Evolutionary conservation across 2,329 filamentous ascomycete species (phyloP).

Genomic region (Sporothrix sp.): DNA sequence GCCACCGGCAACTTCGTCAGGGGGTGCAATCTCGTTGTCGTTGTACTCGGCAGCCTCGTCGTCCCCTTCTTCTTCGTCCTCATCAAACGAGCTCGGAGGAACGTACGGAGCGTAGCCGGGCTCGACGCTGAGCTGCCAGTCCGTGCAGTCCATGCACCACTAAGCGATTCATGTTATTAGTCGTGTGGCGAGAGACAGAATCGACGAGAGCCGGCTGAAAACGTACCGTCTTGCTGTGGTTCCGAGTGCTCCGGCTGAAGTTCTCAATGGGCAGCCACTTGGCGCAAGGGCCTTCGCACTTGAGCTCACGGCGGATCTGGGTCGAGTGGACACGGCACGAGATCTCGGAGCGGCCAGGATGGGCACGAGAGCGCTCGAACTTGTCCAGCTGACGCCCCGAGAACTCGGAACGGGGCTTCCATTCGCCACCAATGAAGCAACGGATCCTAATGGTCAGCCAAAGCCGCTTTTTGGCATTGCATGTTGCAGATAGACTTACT

Average conservation of each 20-base stretch:
- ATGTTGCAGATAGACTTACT: background rate
- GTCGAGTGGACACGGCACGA: slow-evolving; percentile 23
- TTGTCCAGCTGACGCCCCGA: slow-evolving; percentile 24
- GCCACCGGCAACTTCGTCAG: background rate
- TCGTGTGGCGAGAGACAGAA: background rate
- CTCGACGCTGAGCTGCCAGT: slow-evolving; percentile 23
- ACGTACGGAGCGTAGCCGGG: slow-evolving; percentile 19
- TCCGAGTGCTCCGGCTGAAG: slow-evolving; percentile 29
- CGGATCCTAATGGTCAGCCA: slow-evolving; percentile 20
- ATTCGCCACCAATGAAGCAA: slow-evolving; percentile 25
- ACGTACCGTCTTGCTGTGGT: slow-evolving; percentile 23
- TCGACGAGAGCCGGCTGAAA: background rate
- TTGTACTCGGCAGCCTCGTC: background rate
- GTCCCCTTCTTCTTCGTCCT: slow-evolving; percentile 5
- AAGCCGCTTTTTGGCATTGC: background rate
- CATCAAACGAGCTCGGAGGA: slow-evolving; percentile 14
- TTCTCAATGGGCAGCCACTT: slow-evolving; percentile 18
- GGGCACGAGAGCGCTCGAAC: slow-evolving; percentile 18
- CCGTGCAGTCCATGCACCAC: slow-evolving; percentile 29
- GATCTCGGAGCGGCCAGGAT: slow-evolving; percentile 20
- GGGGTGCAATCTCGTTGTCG: background rate
- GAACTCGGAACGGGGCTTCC: slow-evolving; percentile 22
- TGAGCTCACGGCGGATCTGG: slow-evolving; percentile 14
- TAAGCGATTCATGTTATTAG: slow-evolving; percentile 16
- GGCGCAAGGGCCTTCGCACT: slow-evolving; percentile 27